These are phyloP conservation scores for Botrytis galanthina DNA, from an alignment of 2,329 filamentous ascomycete species.

Conservation along the genomic window DNA sequence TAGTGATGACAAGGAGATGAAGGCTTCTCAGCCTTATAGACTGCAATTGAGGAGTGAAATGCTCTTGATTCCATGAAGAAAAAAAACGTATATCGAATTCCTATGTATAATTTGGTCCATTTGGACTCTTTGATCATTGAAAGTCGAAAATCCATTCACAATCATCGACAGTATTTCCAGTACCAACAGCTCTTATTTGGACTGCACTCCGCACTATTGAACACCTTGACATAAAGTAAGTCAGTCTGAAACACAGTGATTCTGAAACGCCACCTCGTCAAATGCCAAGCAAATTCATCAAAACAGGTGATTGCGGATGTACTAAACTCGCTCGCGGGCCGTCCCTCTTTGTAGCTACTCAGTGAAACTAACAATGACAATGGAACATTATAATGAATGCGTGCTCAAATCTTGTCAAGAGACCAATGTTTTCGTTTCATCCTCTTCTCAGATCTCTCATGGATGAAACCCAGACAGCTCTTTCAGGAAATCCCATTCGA, in stretches of 20 bases:
- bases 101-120: not conserved
- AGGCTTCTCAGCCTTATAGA: not conserved
- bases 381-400: not conserved
- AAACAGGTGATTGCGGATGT: not conserved
- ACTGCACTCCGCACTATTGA: not conserved
- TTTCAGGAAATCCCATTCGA: not conserved
- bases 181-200: not conserved
- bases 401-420: not conserved
- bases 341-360: not conserved
- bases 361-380: not conserved
- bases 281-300: not conserved
- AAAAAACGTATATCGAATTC: not conserved
- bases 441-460: not conserved
- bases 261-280: not conserved
- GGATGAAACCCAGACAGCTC: not conserved
- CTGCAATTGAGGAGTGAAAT: too few relatives aligned
- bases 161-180: not conserved
- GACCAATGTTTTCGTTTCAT: not conserved
- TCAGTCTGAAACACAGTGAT: not conserved
- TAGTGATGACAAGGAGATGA: not conserved
- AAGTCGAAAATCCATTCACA: not conserved
- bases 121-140: not conserved
- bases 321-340: not conserved
- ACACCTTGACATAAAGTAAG: not conserved
- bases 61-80: not conserved